Base-by-base conservation (phyloP, 495 filamentous ascomycete species). In the Tuber magnatum region DNA sequence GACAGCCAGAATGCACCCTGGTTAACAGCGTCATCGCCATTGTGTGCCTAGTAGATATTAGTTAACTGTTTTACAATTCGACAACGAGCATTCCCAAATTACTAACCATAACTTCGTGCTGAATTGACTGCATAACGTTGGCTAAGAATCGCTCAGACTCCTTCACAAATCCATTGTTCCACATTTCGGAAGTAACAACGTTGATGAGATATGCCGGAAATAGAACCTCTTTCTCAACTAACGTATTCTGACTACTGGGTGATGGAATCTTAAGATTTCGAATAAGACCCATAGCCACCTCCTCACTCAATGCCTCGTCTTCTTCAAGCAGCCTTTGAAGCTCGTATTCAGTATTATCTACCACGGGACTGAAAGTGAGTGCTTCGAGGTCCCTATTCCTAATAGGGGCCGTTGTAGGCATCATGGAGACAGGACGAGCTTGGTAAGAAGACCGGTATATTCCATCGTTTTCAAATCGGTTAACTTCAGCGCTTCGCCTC, bases 141-240 rank as follows among this genome's bases (percentile, higher is more conserved):
- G 95, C 95, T 73, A 99, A 86, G 87, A 99, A 99, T 74, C 94
- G 92, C 85, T 99, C 95, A 38, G 95, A 98, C 85, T 99, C 95
- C 86, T 99, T 98, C 77, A 99, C 96, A 83, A 97, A 99, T 40
- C 95, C 95, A 81, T 99, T 99, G 86, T 99, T 99, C 95, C 95
- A 99, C 95, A 99, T 99, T 85, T 99, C 95, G 20, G 93, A 97
- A 22, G 95, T 99, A 69, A 99, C 95, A 43, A 99, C 89, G 84
- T 99, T 99, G 85, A 99, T 99, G 76, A 99, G 89, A 82, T 97
- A 99, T 2, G 95, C 94, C 35, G 95, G 96, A 88, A 98, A 99
- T 71, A 99, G 86, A 44, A 99, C 94, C 83, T 99, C 95, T 86
- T 99, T 99, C 85, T 98, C 96, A 40, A 92, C 94, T 14, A 94